Base-by-base conservation (phyloP, 2,329 filamentous ascomycete species). In the Pseudopithomyces maydicus region DNA sequence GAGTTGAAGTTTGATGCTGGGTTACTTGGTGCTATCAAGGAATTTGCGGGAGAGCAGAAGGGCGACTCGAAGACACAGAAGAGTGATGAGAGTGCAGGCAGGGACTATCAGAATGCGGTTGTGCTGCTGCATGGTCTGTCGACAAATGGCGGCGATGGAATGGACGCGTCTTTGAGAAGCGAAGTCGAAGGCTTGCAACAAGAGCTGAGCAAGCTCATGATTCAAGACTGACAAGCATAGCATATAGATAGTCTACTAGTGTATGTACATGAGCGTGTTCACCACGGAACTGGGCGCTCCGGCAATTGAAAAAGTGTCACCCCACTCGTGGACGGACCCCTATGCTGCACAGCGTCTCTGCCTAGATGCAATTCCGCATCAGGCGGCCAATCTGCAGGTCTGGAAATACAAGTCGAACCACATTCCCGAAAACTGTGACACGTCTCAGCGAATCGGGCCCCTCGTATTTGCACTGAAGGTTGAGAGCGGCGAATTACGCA, bases 71-170 rank as follows among this genome's bases (percentile, higher is more conserved):
- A 41, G 38, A 17, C 38, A 19, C 63, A 70, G 41, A 60, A 70
- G 51, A 55, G 20, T 26, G 56, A 58, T 3, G 62, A 61, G 36
- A 63, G 65, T 33, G 64, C 65, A 20, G 68, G 69, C 2, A 62
- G 71, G 39, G 71, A 76, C 39, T 70, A 69, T 51, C 71, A 74
- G 22, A 76, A 76, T 57, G 68, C 71, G 11, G 58, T 76, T 29
- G 73, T 75, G 33, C 58, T 76, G 39, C 52, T 76, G 22, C 71
- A 74, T 56, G 73, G 70, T 20, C 55, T 75, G 52, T 58, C 63
- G 39, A 69, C 66, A 22, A 72, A 76, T 55, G 69, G 67, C 58
- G 57, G 59, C 35, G 46, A 63, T 51, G 61, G 59, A 29, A 69
- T 67, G 62, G 64, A 70, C 52, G 23, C 59, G 36, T 50, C 59